These are phyloP conservation scores for Xerocomus tenax DNA, from an alignment of 1,284 basidiomycete species.

Conservation along the genomic window DNA sequence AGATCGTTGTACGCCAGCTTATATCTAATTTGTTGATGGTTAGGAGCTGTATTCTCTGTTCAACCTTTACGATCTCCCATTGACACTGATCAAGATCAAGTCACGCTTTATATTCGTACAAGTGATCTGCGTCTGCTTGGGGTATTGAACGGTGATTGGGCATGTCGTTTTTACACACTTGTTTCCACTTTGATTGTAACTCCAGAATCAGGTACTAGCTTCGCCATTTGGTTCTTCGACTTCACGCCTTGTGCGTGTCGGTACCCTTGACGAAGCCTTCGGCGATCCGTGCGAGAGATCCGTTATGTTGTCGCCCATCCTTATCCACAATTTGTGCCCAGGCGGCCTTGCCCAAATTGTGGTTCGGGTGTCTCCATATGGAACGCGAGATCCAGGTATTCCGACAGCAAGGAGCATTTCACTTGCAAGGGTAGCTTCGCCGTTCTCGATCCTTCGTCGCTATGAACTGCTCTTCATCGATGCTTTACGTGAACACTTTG, in stretches of 20 bases:
- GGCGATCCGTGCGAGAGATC: slow-evolving; percentile 36
- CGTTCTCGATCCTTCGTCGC: slow-evolving; percentile 63
- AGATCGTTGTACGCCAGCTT: neutral
- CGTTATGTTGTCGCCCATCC: slow-evolving; percentile 23
- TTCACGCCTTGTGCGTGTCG: slow-evolving; percentile 49
- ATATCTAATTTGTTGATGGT: slow-evolving; percentile 6
- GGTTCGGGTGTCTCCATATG: slow-evolving; percentile 47
- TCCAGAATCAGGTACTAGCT: slow-evolving; percentile 22
- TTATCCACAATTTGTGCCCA: slow-evolving; percentile 22
- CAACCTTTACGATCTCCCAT: slow-evolving; percentile 31
- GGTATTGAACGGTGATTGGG: slow-evolving; percentile 83
- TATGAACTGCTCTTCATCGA: slow-evolving; percentile 68
- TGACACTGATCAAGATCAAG: slow-evolving; percentile 37
- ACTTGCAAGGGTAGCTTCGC: slow-evolving; percentile 77
- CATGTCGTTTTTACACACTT: slow-evolving; percentile 31
- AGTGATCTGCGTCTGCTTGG: slow-evolving; percentile 66
- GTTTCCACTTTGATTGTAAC: slow-evolving; percentile 1
- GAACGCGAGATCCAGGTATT: slow-evolving; percentile 30
- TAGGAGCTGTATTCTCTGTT: slow-evolving; percentile 21
- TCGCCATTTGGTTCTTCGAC: slow-evolving; percentile 22
- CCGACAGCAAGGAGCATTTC: slow-evolving; percentile 70
- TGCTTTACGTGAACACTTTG: slow-evolving; percentile 65
- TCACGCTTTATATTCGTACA: slow-evolving; percentile 50
- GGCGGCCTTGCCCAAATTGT: slow-evolving; percentile 11
- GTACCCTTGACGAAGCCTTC: slow-evolving; percentile 44